Conservation (phyloP, 345 rosid species). For the Carallia pectinifolia region DNA sequence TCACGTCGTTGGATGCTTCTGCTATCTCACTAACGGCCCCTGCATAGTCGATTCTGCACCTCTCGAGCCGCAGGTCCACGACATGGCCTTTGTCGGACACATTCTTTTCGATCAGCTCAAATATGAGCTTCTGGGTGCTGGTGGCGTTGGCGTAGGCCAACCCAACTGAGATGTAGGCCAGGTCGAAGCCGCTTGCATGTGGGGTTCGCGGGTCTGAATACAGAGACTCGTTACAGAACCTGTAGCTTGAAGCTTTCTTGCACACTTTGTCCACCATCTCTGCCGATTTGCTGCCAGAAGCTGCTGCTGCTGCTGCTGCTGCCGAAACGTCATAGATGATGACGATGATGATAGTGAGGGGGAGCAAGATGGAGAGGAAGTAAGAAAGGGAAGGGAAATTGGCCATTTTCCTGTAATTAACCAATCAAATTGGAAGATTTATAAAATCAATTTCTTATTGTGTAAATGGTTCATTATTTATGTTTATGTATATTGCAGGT, state of each 20-base stretch:
- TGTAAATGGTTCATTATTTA: no score
- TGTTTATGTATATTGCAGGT: no score
- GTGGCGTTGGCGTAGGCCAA: conserved; percentile 20
- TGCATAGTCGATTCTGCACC: conserved; percentile 16
- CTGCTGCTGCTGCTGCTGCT: not conserved
- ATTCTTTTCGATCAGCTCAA: conserved; percentile 7
- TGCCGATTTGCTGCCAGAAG: not conserved
- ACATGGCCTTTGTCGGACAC: not conserved
- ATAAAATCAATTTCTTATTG: no score
- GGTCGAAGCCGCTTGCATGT: not conserved
- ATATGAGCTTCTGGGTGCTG: conserved; percentile 4
- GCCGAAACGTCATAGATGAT: not conserved
- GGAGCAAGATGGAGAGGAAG: not conserved
- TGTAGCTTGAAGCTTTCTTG: conserved; percentile 22
- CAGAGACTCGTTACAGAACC: conserved; percentile 19
- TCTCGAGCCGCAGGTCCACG: conserved; percentile 9
- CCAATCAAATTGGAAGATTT: no score
- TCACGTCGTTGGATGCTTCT: conserved; percentile 16
- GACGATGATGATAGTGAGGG: not conserved
- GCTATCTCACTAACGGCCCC: not conserved
- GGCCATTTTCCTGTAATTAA: no score
- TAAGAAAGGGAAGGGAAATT: not conserved
- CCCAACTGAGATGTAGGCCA: conserved; percentile 22
- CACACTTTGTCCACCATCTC: conserved; percentile 24
- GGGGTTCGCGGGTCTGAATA: conserved; percentile 21